These are phyloP conservation scores for Albizia julibrissin DNA, from an alignment of 306 rosid genomes.

Conservation along the genomic window DNA sequence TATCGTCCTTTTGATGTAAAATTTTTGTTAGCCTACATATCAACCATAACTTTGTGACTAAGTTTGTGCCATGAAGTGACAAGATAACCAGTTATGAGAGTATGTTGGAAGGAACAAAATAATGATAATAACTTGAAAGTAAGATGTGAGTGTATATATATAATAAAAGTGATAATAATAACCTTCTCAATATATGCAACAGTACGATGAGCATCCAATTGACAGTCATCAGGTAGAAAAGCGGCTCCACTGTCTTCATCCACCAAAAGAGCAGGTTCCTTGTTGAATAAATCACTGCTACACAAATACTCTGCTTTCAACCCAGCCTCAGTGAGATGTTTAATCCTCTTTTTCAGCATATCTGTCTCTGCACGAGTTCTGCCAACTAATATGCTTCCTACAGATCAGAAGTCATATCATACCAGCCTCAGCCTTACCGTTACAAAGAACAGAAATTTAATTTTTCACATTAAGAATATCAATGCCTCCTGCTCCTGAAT, in stretches of 20 bases:
- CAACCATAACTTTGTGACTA: constrained; percentile 12
- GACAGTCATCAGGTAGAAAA: constrained; percentile 78
- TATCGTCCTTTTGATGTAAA: constrained; percentile 72
- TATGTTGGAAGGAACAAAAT: not conserved
- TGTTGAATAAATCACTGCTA: constrained; percentile 55
- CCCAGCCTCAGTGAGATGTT: constrained; percentile 61
- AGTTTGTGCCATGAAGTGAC: constrained; percentile 18
- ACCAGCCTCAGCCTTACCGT: not conserved
- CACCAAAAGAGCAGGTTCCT: constrained; percentile 76
- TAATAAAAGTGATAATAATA: constrained; percentile 6
- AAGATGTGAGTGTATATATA: not conserved
- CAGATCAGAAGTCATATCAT: constrained; percentile 24
- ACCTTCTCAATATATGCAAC: constrained; percentile 73
- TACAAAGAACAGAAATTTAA: not conserved
- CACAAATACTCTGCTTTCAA: constrained; percentile 68
- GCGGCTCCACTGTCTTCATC: constrained; percentile 68
- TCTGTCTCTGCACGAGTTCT: constrained; percentile 60
- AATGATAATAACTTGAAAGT: constrained; percentile 8
- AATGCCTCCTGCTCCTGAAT: constrained; percentile 7
- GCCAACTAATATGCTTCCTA: constrained; percentile 85
- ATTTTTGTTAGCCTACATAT: constrained; percentile 62
- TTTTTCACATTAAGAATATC: constrained; percentile 15
- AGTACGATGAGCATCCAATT: constrained; percentile 76
- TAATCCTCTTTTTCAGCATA: constrained; percentile 59
- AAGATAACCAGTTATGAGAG: not conserved